Conservation (phyloP, 2,329 filamentous ascomycete genomes). For the Tolypocladium cylindrosporum region DNA sequence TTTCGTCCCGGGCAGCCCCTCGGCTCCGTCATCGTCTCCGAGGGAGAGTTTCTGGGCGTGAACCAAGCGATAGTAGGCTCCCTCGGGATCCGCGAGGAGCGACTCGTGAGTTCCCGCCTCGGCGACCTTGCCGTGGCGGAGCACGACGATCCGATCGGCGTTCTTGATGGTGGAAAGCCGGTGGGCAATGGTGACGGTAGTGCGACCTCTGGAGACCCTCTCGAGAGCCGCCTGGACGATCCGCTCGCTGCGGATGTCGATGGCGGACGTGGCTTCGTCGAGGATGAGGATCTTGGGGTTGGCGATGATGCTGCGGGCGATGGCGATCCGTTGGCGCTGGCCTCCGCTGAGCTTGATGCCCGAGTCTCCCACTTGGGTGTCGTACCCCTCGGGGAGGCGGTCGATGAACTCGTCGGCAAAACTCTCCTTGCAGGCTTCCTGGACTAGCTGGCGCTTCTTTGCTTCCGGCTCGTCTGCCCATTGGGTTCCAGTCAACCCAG, state of each 20-base stretch:
- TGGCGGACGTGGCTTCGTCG: slow-evolving; percentile 67
- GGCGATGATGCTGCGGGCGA: slow-evolving; percentile 64
- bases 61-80: slow-evolving; percentile 62
- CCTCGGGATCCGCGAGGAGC: slow-evolving; percentile 48
- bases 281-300: slow-evolving; percentile 62
- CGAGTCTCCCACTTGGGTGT: slow-evolving; percentile 65
- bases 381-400: slow-evolving; percentile 57
- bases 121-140: slow-evolving; percentile 59
- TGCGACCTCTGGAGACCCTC: slow-evolving; percentile 50
- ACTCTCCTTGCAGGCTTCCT: slow-evolving; percentile 54
- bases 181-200: slow-evolving; percentile 67
- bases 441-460: slow-evolving; percentile 48
- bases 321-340: slow-evolving; percentile 71
- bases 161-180: slow-evolving; percentile 65
- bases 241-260: slow-evolving; percentile 43
- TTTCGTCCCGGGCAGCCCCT: slow-evolving; percentile 26
- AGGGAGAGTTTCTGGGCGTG: slow-evolving; percentile 49
- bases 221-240: slow-evolving; percentile 57
- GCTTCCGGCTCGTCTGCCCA: slow-evolving; percentile 43
- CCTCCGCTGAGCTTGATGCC: slow-evolving; percentile 76
- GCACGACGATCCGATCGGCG: slow-evolving; percentile 69
- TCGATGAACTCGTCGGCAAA: slow-evolving; percentile 63
- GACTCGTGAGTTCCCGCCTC: slow-evolving; percentile 70
- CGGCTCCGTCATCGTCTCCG: slow-evolving; percentile 28
- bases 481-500: slow-evolving; percentile 42